Conservation (phyloP, 768 basidiomycete species). For the Trametes villosa region DNA sequence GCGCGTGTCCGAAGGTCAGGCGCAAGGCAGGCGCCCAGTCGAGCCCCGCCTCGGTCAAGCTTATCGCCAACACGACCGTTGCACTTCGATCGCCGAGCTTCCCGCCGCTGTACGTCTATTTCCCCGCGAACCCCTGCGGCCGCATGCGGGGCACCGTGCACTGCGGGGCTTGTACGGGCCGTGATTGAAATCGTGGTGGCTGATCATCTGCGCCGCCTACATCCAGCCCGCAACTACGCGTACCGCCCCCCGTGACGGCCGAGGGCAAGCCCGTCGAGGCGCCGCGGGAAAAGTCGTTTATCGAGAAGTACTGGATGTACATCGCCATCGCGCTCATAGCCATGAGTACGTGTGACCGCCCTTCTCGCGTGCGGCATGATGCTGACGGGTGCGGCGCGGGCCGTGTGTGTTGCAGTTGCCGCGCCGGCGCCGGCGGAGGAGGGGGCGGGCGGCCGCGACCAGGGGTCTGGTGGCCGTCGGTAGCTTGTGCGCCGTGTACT, state of each 20-base stretch:
- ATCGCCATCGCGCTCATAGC: constrained; percentile 61
- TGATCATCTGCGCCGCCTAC: constrained; percentile 10
- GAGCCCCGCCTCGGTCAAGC: constrained; percentile 32
- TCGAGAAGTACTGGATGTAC: constrained; percentile 94
- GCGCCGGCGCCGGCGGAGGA: constrained; percentile 23
- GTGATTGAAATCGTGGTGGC: constrained; percentile 12
- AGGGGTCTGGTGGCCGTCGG: constrained; percentile 15
- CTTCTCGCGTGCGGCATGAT: not conserved
- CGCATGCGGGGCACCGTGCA: not conserved
- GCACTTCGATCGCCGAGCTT: constrained; percentile 46
- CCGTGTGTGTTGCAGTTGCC: constrained; percentile 2
- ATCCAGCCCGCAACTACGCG: constrained; percentile 66
- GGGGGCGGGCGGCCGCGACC: constrained; percentile 18
- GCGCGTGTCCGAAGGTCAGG: constrained; percentile 52
- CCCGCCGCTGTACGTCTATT: constrained; percentile 59
- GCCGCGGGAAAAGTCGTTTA: constrained; percentile 71
- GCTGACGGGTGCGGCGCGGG: not conserved
- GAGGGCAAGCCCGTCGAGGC: constrained; percentile 68
- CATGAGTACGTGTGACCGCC: constrained; percentile 46
- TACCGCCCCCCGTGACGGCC: constrained; percentile 67
- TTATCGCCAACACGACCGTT: constrained; percentile 57
- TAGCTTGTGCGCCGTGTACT: constrained; percentile 1
- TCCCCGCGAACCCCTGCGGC: not conserved
- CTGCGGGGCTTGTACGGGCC: not conserved
- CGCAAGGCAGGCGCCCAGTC: constrained; percentile 16